phyloP scores from a whole-genome alignment of 768 basidiomycete genomes.

The Strobilomyces dryophilus region DNA sequence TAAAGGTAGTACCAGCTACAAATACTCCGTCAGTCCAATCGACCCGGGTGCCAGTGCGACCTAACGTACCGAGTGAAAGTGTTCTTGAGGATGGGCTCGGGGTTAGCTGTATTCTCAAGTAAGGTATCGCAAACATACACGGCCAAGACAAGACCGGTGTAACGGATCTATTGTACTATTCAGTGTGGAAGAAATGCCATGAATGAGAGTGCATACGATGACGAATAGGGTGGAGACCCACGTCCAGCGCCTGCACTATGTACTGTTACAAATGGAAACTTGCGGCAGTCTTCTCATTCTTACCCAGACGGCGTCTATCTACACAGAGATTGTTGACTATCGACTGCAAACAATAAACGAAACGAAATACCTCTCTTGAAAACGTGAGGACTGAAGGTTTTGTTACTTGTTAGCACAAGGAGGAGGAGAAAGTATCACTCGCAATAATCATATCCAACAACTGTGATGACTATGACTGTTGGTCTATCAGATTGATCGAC shows the following conservation, averaged over 20 bases:
- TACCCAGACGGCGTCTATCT: slow-evolving; percentile 16
- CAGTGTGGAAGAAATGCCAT: not conserved
- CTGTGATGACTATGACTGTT: not conserved
- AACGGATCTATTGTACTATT: slow-evolving; percentile 8
- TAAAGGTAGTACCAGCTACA: slow-evolving; percentile 2
- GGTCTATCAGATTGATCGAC: not conserved
- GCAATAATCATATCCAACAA: slow-evolving; percentile 14
- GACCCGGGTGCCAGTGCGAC: too few relatives aligned
- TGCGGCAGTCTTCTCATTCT: not conserved
- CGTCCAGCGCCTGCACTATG: slow-evolving; percentile 11
- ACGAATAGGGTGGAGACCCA: slow-evolving; percentile 13
- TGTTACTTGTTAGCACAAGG: not conserved
- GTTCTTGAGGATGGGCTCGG: not conserved
- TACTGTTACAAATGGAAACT: too few relatives aligned
- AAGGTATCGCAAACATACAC: not conserved
- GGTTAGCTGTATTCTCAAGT: not conserved
- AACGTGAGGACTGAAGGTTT: slow-evolving; percentile 11
- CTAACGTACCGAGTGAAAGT: slow-evolving; percentile 1
- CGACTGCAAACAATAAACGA: not conserved
- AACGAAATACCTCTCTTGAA: too few relatives aligned
- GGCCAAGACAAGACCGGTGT: slow-evolving; percentile 7
- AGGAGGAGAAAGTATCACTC: not conserved
- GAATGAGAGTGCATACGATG: too few relatives aligned
- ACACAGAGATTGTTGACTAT: not conserved
- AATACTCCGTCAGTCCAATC: not conserved